A percentile compares a stretch with the other conserved stretches of the same genome.
phyloP scores from a whole-genome alignment of 371 early-diverging fungal species.

The Coemansia sp. region DNA sequence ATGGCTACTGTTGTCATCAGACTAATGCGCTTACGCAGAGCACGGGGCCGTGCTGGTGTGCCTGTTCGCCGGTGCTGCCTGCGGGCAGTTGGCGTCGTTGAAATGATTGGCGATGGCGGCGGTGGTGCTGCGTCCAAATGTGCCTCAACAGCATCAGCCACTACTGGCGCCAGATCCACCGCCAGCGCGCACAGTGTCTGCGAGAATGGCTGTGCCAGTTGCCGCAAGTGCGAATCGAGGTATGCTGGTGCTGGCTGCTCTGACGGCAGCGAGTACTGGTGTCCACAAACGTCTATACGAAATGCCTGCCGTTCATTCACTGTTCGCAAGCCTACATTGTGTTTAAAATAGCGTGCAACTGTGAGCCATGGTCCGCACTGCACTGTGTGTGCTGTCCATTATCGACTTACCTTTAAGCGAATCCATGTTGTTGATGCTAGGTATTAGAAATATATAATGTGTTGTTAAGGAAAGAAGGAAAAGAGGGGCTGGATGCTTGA shows the following conservation, averaged over 20 bases:
- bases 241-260: slow-evolving; percentile 11
- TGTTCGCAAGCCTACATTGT: background rate
- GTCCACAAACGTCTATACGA: slow-evolving; percentile 45
- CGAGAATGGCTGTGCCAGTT: slow-evolving; percentile 18
- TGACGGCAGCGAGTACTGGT: slow-evolving; percentile 39
- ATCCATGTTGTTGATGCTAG: slow-evolving; percentile 1
- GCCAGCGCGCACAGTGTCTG: slow-evolving; percentile 15
- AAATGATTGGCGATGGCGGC: background rate
- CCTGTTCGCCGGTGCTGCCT: slow-evolving; percentile 6
- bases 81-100: slow-evolving; percentile 7
- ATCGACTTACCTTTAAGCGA: slow-evolving; percentile 5
- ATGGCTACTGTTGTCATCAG: slow-evolving; percentile 14
- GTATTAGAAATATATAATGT: background rate
- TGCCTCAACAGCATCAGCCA: slow-evolving; percentile 14
- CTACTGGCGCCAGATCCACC: slow-evolving; percentile 11
- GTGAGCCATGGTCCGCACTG: no score
- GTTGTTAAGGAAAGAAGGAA: background rate
- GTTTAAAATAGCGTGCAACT: background rate
- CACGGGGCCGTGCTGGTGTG: background rate
- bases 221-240: slow-evolving; percentile 15
- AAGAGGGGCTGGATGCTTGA: background rate
- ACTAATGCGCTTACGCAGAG: slow-evolving; percentile 23
- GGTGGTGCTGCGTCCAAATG: slow-evolving; percentile 15
- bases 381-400: background rate
- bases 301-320: slow-evolving; percentile 28